Percentiles rank a stretch among this genome's conserved stretches.
These are phyloP conservation scores for Tillandsia fasciculata DNA, from an alignment of 176 grass and related monocot genomes.

Conservation along the genomic window DNA sequence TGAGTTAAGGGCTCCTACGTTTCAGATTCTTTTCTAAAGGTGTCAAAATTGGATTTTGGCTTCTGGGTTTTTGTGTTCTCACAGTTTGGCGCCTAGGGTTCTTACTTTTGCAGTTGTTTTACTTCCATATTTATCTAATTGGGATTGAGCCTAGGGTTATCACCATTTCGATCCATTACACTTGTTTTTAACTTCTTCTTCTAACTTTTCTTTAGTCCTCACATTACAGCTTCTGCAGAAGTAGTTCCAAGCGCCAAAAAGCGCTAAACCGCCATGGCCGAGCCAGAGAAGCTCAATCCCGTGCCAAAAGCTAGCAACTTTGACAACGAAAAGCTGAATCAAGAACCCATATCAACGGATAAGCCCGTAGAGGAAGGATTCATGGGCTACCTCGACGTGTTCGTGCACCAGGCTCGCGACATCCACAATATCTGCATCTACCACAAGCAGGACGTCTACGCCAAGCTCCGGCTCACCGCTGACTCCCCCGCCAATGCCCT, in stretches of 20 bases:
- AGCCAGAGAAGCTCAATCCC: not conserved
- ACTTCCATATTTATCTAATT: not conserved
- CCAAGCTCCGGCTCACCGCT: not conserved
- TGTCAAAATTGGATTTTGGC: not conserved
- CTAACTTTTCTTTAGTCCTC: not conserved
- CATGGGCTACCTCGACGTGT: not conserved
- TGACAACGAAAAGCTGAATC: no score
- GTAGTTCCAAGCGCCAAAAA: not conserved
- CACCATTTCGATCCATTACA: not conserved
- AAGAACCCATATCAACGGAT: no score
- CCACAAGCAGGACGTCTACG: not conserved
- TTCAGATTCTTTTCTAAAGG: not conserved
- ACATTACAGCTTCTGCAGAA: no score
- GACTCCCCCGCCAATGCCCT: conserved; percentile 31
- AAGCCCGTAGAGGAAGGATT: not conserved
- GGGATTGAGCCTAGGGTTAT: no score
- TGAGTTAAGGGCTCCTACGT: not conserved
- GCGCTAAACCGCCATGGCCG: not conserved
- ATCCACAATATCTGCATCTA: conserved; percentile 6
- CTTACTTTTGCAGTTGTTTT: not conserved
- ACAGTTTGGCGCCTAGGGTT: not conserved
- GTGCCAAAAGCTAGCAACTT: not conserved
- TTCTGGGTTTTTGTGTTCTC: not conserved
- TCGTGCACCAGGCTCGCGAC: not conserved
- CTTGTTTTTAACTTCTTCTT: not conserved